These are phyloP conservation scores for Tranzscheliella williamsii DNA, from an alignment of 1,284 basidiomycete species.

Conservation along the genomic window DNA sequence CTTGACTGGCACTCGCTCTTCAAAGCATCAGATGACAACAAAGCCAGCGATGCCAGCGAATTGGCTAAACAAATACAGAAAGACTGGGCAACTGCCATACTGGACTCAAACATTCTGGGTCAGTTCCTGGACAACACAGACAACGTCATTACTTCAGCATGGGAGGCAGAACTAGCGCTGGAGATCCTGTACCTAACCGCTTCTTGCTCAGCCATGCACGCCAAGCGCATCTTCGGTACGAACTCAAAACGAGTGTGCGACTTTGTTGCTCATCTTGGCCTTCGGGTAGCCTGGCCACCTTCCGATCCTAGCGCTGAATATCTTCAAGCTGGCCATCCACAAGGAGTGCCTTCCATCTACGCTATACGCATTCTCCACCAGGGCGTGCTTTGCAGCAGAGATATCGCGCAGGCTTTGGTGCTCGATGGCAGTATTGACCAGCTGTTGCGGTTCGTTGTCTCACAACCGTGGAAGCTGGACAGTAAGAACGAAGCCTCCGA, in stretches of 20 bases:
- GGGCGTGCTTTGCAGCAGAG: constrained; percentile 70
- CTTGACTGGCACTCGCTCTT: constrained; percentile 11
- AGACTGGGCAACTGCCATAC: constrained; percentile 34
- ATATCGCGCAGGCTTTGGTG: constrained; percentile 69
- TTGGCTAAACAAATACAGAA: constrained; percentile 21
- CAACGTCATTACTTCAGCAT: constrained; percentile 25
- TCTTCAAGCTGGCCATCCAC: not conserved
- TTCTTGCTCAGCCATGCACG: constrained; percentile 24
- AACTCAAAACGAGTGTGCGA: constrained; percentile 15
- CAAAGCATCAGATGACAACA: not conserved
- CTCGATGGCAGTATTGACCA: constrained; percentile 67
- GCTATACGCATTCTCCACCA: constrained; percentile 70
- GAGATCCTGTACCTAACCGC: constrained; percentile 32
- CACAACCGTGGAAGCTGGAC: constrained; percentile 66
- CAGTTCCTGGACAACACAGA: constrained; percentile 24
- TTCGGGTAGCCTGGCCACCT: constrained; percentile 33
- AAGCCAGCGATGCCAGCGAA: constrained; percentile 25
- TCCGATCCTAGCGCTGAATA: not conserved
- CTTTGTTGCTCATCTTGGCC: constrained; percentile 26
- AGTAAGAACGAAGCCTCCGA: not conserved
- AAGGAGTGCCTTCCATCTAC: constrained; percentile 13
- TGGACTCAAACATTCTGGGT: constrained; percentile 17
- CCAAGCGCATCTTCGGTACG: constrained; percentile 9
- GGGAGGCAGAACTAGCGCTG: constrained; percentile 28
- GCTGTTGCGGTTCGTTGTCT: constrained; percentile 75